Evolutionary conservation across 2,329 filamentous ascomycete species (phyloP).

Genomic region (Fusarium phyllophilum): DNA sequence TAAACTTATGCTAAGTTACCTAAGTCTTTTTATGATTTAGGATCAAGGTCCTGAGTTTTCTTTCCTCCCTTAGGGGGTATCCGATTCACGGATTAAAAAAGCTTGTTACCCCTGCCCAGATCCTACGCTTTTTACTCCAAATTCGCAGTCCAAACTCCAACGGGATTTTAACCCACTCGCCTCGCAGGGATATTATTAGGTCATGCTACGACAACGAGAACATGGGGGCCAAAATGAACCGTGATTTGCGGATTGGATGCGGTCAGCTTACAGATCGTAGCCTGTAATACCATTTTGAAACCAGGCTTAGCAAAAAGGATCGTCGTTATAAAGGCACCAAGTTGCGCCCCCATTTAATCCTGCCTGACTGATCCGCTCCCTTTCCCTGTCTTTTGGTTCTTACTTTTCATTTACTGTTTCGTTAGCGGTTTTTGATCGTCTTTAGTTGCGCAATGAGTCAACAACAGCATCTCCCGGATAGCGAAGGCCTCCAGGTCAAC

Average conservation of each 20-base stretch:
- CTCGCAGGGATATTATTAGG: conserved; percentile 1
- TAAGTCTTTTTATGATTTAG: no score
- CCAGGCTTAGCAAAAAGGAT: conserved; percentile 4
- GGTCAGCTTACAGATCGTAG: conserved; percentile 32
- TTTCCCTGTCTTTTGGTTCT: not conserved
- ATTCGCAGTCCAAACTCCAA: not conserved
- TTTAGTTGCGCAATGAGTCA: conserved; percentile 18
- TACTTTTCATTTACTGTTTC: not conserved
- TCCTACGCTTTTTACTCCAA: not conserved
- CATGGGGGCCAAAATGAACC: conserved; percentile 1
- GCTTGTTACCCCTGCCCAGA: not conserved
- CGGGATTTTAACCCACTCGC: not conserved
- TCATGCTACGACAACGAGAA: not conserved
- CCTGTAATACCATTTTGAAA: conserved; percentile 12
- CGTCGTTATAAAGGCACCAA: conserved; percentile 15
- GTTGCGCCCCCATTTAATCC: not conserved
- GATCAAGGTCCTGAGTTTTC: no score
- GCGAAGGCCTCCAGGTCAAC: conserved; percentile 33
- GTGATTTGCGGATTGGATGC: conserved; percentile 27
- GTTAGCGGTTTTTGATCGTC: not conserved
- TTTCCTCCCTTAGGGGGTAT: not conserved
- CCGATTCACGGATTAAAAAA: not conserved
- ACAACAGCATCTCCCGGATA: conserved; percentile 4
- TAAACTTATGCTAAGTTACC: no score
- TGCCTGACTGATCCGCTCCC: not conserved